These are phyloP conservation scores for Vanrija sp. DNA, from an alignment of 1,284 basidiomycete genomes.

Conservation along the genomic window DNA sequence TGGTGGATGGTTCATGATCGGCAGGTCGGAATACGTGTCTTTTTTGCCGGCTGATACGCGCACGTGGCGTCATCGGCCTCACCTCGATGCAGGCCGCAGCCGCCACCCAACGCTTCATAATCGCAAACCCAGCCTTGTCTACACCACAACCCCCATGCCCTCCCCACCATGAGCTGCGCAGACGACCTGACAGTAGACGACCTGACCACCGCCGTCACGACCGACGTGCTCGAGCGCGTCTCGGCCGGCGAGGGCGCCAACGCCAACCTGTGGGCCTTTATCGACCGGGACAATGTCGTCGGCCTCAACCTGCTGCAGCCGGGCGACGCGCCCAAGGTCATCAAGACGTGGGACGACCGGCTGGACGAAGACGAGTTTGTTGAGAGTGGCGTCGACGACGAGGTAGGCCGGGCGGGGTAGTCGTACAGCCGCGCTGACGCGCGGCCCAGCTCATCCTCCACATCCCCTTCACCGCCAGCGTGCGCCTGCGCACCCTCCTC, in stretches of 20 bases:
- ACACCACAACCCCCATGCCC: too few relatives aligned
- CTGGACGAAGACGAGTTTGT: conserved; percentile 40
- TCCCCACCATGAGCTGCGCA: conserved; percentile 42
- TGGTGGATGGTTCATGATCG: too few relatives aligned
- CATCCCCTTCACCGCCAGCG: conserved; percentile 45
- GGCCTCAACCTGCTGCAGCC: conserved; percentile 43
- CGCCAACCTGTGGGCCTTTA: conserved; percentile 45
- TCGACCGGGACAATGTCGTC: conserved; percentile 46
- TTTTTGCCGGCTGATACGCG: too few relatives aligned
- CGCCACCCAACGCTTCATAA: too few relatives aligned
- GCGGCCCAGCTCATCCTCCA: conserved; percentile 46
- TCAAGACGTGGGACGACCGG: conserved; percentile 50
- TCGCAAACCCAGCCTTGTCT: too few relatives aligned
- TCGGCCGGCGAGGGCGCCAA: conserved; percentile 46
- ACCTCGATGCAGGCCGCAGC: too few relatives aligned
- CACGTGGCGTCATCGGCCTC: too few relatives aligned
- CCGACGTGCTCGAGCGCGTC: conserved; percentile 44
- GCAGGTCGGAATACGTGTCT: too few relatives aligned
- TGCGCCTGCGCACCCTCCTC: conserved; percentile 44
- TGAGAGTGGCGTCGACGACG: conserved; percentile 48
- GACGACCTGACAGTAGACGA: conserved; percentile 48
- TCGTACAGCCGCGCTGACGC: background rate
- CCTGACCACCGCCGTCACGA: conserved; percentile 32
- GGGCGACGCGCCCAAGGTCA: conserved; percentile 37
- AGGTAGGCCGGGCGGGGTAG: conserved; percentile 27